Base-by-base conservation (phyloP, 306 rosid species). In the Prinsepia uniflora region DNA sequence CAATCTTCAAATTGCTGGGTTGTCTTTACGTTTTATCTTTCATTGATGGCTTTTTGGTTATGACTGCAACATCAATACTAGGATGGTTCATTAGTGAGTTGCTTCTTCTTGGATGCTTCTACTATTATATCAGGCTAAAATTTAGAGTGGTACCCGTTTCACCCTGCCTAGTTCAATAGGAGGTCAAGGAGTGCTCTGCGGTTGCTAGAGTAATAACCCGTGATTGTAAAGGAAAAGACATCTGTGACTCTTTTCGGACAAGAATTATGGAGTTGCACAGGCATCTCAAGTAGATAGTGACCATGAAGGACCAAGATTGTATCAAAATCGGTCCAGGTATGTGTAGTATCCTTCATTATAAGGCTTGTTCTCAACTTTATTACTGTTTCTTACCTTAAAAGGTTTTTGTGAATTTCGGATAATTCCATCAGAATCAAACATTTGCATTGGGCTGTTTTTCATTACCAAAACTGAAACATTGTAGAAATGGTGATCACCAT, bases 301-400 rank as follows among this genome's bases (percentile, higher is more conserved):
- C 49, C 73, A 24, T 71, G 81, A 72, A 72, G 65, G 81, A 58
- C 67, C 75, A 72, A 40, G 81, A 71, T 60, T 65, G 79, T 53
- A 71, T 67, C 50, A 63, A 52, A 75, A 60, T 70, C 48, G 44
- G 57, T 86, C 80, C 80, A 85, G 92, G 96, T 89, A 87, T 22
- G 68, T 75, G 68, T 75, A 77, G 30, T 20, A 63, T 71, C 48
- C 59, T 68, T 66, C 61, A 13, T 56, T 40, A 40, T 70, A 63
- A 42, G 49, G 56, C 62, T 48, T 42, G 66, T 75, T 81, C 71
- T 78, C 2, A 24, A 48, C 13, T 40, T 2, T 18, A 2, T 14
- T 11, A 43, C 12, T 0, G 2, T 14, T 8, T 40, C 36, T 41
- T 55, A 69, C 49, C 10, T 7, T 19, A 8, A 55, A 19, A 42